Base-by-base conservation (phyloP, 208 protist genomes). In the Tritrichomonas musculus region DNA sequence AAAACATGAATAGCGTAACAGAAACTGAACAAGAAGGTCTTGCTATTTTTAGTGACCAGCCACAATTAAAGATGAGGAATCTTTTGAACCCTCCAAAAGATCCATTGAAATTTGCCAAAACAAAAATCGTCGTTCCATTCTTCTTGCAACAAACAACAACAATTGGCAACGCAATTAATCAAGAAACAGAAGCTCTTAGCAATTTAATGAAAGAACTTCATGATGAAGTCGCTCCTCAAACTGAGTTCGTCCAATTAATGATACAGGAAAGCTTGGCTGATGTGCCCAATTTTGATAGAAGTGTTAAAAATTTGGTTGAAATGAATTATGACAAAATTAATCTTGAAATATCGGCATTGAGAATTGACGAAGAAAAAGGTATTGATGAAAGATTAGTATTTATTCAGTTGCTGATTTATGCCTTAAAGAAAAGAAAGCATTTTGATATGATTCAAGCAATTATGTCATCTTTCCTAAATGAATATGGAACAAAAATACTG, bases 381-480 rank as follows among this genome's bases (percentile, higher is more conserved):
- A 20, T 25, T 22, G 77, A 88, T 88, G 77, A 88, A 57, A 47
- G 77, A 36, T 20, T 88, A 27, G 4, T 88, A 3, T 88, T 88
- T 27, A 30, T 36, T 1, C 33, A 88, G n/a, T 57, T 88, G 77
- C 30, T 88, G 0, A n/a, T 57, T 5, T 88, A 27, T 13, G 77
- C 25, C 5, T 13, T 88, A 30, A 33, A 57, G 2, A 53, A 8
- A n/a, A 25, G 77, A 25, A 88, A 53, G 9, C 27, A 88, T 9
- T 88, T 88, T 27, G 77, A 88, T 27, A 57, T 60, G 17, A 50
- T 88, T 33, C 77, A 88, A 57, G 77, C 47, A 60, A n/a, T 88
- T 13, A 3, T 88, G 0, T 27, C 27, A 1, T 41, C 57, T 22
- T 88, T 88, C 77, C 39, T 88, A 9, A 88, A 88, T 20, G 77